phyloP scores from a whole-genome alignment of 2,329 filamentous ascomycete species.

The Penicillium occitanis region DNA sequence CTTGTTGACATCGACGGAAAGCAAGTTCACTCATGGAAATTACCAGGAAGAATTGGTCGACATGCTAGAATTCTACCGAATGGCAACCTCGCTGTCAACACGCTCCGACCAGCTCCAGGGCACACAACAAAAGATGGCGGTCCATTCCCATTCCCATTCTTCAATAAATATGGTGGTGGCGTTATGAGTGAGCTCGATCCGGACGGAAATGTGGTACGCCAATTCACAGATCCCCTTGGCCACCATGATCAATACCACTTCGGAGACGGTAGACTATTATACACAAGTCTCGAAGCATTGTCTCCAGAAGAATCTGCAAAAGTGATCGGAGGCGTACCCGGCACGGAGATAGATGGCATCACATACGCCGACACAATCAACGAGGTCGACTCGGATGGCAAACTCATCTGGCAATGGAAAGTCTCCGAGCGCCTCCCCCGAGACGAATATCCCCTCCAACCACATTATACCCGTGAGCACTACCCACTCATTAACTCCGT shows the following conservation, averaged over 20 bases:
- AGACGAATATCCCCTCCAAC: conserved; percentile 42
- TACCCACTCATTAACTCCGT: conserved; percentile 51
- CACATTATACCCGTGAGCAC: conserved; percentile 32
- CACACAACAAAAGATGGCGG: conserved; percentile 24
- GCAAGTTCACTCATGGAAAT: conserved; percentile 47
- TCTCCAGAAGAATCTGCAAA: conserved; percentile 36
- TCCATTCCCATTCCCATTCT: conserved; percentile 45
- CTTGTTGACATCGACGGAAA: conserved; percentile 44
- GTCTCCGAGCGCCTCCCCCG: conserved; percentile 44
- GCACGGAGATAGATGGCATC: conserved; percentile 32
- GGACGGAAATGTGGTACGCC: conserved; percentile 40
- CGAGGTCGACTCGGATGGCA: conserved; percentile 40
- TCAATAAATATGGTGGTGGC: conserved; percentile 49
- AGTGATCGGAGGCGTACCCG: conserved; percentile 45
- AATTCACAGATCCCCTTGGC: conserved; percentile 44
- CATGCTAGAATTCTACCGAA: conserved; percentile 48
- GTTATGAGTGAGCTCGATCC: conserved; percentile 47
- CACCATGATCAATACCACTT: conserved; percentile 51
- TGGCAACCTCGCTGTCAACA: conserved; percentile 48
- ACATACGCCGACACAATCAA: conserved; percentile 46
- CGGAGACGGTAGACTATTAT: conserved; percentile 45
- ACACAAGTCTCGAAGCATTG: conserved; percentile 46
- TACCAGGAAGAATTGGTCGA: conserved; percentile 44
- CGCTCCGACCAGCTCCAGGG: conserved; percentile 37
- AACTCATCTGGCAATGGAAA: conserved; percentile 47